These are phyloP conservation scores for Barnettozyma populi DNA, from an alignment of 805 yeast species.

Conservation along the genomic window DNA sequence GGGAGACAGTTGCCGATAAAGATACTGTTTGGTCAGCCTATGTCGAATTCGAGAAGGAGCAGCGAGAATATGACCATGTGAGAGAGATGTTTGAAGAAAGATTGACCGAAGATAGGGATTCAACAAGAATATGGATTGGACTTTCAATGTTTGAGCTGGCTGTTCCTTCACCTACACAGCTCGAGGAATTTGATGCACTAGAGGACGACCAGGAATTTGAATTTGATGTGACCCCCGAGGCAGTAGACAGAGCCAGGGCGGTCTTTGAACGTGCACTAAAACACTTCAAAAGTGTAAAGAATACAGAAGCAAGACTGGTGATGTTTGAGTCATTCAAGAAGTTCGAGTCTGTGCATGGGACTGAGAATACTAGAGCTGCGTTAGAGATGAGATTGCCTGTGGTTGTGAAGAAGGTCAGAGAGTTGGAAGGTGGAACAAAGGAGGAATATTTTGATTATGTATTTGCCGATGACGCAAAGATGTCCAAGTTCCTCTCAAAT, in stretches of 20 bases:
- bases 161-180: constrained; percentile 51
- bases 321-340: constrained; percentile 56
- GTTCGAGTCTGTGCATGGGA: constrained; percentile 65
- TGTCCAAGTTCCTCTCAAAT: constrained; percentile 37
- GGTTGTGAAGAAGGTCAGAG: constrained; percentile 39
- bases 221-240: constrained; percentile 44
- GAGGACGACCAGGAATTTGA: constrained; percentile 41
- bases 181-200: constrained; percentile 28
- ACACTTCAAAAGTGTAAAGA: constrained; percentile 33
- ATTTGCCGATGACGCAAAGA: constrained; percentile 57
- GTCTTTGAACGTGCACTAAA: constrained; percentile 52
- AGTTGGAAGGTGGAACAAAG: constrained; percentile 38
- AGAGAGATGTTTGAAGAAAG: constrained; percentile 43
- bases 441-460: constrained; percentile 55
- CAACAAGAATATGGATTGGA: constrained; percentile 51
- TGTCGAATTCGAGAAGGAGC: constrained; percentile 59
- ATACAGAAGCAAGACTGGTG: constrained; percentile 40
- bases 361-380: constrained; percentile 28
- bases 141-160: constrained; percentile 68
- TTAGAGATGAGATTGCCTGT: constrained; percentile 50
- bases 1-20: constrained; percentile 22
- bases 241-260: constrained; percentile 44
- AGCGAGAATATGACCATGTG: constrained; percentile 50
- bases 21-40: constrained; percentile 32
- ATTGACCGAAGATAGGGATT: constrained; percentile 27